Base-by-base conservation (phyloP, 352 stramenopile genomes). In the Phytophthora pini region DNA sequence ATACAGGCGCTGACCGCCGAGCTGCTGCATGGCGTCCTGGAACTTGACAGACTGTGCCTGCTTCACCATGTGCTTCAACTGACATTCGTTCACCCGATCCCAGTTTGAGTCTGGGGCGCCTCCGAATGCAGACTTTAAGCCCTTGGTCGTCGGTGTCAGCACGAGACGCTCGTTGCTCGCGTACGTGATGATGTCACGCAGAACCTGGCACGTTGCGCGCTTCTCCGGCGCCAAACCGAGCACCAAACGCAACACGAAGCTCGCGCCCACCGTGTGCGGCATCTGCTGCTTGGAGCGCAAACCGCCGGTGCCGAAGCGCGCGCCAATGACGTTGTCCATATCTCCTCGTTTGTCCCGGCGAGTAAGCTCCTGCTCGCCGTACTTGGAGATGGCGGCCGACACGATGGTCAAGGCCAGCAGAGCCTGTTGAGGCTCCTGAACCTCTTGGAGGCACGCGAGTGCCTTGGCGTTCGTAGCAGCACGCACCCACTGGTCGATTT, bases 401-500 rank as follows among this genome's bases (percentile, higher is more conserved):
- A 43, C 63, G 5, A 51, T 56, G 24, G 66, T 36, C 32, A 66
- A n/a, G 10, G 45, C 43, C 1, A 70, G n/a, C 10, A 66, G 40
- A 11, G 26, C 56, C 20, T 55, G 27, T n/a, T 61, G 41, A n/a
- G 38, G 52, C 36, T 61, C 56, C 31, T 71, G 55, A n/a, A 38
- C 27, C n/a, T 61, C 56, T 41, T 71, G 32, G 31, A 66, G 60
- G 22, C 56, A 66, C 0, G 63, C 39, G 1, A 66, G 22, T 3
- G 53, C 36, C 36, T 66, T 52, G 17, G 49, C 10, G n/a, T 36
- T 48, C 15, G 65, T 20, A 4, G 34, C 34, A 10, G 12, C 24
- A 11, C 46, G 17, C 11, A 64, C 22, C 53, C 61, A 69, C 38
- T 60, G 24, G 39, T 69, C 55, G 5, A 69, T 48, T 1, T 20